Conservation (phyloP, 2,329 filamentous ascomycete genomes). For the Fusarium sp. region DNA sequence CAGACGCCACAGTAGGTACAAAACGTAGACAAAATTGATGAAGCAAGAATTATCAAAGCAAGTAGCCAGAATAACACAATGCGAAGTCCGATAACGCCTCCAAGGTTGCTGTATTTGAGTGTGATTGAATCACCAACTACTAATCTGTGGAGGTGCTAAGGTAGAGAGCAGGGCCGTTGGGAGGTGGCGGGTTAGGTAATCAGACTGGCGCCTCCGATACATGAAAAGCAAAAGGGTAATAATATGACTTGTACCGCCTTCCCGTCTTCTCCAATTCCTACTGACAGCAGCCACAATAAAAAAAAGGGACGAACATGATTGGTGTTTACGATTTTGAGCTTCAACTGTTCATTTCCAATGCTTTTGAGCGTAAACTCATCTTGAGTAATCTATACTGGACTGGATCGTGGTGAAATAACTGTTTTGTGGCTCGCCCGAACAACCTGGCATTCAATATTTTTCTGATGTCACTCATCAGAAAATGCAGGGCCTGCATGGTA, state of each 20-base stretch:
- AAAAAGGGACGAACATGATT: neutral
- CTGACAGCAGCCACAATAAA: slow-evolving; percentile 11
- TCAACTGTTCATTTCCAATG: neutral
- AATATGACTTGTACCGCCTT: neutral
- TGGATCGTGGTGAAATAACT: neutral
- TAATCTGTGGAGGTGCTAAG: slow-evolving; percentile 40
- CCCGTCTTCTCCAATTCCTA: slow-evolving; percentile 5
- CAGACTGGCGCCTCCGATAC: neutral
- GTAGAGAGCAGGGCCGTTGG: slow-evolving; percentile 31
- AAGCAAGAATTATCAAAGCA: neutral
- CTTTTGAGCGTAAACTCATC: neutral
- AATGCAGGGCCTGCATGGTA: slow-evolving; percentile 16
- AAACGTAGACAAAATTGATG: slow-evolving; percentile 3
- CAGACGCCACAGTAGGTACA: neutral
- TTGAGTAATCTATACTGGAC: neutral
- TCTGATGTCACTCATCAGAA: slow-evolving; percentile 21
- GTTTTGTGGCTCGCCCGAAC: neutral
- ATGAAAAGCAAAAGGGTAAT: neutral
- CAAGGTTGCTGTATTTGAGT: slow-evolving; percentile 13
- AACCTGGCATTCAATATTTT: neutral
- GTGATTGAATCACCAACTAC: slow-evolving; percentile 41
- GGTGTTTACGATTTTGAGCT: neutral
- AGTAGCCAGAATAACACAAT: neutral
- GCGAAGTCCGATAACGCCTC: slow-evolving; percentile 13
- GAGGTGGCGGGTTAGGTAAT: slow-evolving; percentile 22